Conservation (phyloP, 2,329 filamentous ascomycete genomes). For the Thielaviopsis cerberus region DNA sequence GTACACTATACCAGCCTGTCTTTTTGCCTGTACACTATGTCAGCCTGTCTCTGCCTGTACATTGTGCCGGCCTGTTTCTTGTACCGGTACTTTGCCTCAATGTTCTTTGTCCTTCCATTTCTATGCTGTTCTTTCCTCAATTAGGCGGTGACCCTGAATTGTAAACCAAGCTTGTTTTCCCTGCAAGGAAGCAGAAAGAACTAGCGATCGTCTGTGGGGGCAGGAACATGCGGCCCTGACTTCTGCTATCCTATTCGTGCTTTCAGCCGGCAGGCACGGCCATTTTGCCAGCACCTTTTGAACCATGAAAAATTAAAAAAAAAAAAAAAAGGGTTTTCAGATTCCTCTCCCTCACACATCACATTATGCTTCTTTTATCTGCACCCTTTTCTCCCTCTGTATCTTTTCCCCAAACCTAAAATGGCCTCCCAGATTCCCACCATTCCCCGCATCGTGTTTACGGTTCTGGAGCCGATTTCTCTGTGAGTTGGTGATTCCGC, state of each 20-base stretch:
- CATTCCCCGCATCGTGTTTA: conserved; percentile 48
- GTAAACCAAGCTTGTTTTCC: too few relatives aligned
- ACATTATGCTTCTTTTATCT: background rate
- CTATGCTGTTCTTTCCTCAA: too few relatives aligned
- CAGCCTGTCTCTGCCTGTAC: too few relatives aligned
- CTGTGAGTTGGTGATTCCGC: conserved; percentile 28
- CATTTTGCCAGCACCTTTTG: background rate
- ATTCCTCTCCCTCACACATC: background rate
- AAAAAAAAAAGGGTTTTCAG: background rate
- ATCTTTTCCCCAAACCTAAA: background rate
- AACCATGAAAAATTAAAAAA: background rate
- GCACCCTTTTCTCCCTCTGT: too few relatives aligned
- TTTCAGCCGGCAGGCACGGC: too few relatives aligned
- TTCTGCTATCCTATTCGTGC: background rate
- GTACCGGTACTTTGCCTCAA: too few relatives aligned
- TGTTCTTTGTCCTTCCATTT: too few relatives aligned
- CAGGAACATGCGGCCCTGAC: background rate
- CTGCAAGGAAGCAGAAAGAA: background rate
- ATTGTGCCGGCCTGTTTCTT: too few relatives aligned
- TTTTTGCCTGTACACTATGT: too few relatives aligned
- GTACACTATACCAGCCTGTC: too few relatives aligned
- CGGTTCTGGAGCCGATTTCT: conserved; percentile 48
- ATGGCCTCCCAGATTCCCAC: conserved; percentile 46
- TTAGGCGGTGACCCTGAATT: too few relatives aligned
- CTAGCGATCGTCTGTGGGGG: background rate